These are phyloP conservation scores for Elaeagnus macrophylla DNA, from an alignment of 306 rosid genomes.

Conservation along the genomic window DNA sequence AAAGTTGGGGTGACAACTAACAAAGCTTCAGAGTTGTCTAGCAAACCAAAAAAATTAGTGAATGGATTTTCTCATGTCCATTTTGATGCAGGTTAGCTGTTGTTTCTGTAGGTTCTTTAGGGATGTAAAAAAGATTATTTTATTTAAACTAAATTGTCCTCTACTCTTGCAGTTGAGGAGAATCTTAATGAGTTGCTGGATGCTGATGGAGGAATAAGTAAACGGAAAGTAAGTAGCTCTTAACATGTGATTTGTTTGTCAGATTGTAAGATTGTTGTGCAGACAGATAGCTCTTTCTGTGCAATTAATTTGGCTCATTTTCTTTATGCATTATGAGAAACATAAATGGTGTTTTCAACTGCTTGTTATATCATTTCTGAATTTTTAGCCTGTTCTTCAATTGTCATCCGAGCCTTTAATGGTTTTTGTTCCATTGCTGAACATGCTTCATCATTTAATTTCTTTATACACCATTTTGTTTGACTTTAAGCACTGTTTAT, in stretches of 20 bases:
- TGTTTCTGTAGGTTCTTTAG: conserved; percentile 11
- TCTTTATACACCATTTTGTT: too few species aligned
- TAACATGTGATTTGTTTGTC: background rate
- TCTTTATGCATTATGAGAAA: background rate
- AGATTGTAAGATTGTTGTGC: conserved; percentile 18
- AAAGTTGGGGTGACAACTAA: conserved; percentile 35
- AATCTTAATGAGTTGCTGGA: conserved; percentile 90
- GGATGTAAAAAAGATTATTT: conserved; percentile 9
- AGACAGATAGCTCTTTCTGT: background rate
- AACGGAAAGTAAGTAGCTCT: conserved; percentile 67
- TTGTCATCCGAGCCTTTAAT: too few species aligned
- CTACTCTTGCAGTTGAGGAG: conserved; percentile 70
- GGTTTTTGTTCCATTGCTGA: too few species aligned
- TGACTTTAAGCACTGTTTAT: too few species aligned
- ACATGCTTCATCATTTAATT: too few species aligned
- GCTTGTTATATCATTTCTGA: background rate
- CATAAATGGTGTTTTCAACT: background rate
- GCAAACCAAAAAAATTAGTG: conserved; percentile 52
- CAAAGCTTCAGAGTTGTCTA: conserved; percentile 40
- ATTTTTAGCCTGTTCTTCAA: too few species aligned
- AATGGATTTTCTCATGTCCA: conserved; percentile 49
- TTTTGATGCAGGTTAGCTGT: conserved; percentile 80
- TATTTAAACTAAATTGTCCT: conserved; percentile 26
- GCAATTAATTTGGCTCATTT: conserved; percentile 11
- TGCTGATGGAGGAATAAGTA: conserved; percentile 89